Evolutionary conservation across 768 basidiomycete genomes (phyloP), one percentile per base, ranked within the genome.

Genomic region (Kwoniella mangroviensis): DNA sequence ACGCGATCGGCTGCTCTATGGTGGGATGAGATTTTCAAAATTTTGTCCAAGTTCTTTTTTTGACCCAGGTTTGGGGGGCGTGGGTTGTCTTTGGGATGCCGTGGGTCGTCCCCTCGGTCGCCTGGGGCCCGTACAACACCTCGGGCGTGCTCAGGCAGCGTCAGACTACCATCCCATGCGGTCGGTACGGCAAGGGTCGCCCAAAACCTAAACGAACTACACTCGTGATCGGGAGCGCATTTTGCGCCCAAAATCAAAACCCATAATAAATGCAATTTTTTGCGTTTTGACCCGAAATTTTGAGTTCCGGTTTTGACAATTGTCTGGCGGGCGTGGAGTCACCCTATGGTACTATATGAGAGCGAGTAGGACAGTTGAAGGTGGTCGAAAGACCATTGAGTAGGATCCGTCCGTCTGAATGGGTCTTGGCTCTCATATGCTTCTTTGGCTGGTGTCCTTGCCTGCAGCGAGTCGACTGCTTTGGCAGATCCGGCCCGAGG

Each of bases 61-160:
- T 87, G 83, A 87, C 88, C 89, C 87, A 90, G 89, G 86, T 89
- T 89, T 86, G 88, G 88, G 88, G 87, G 87, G 84, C 83, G n/a
- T 89, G 89, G 88, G 6, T 13, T 13, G 13, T 7, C 13, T 13
- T 43, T 43, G 7, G 6, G 42, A 43, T 43, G 42, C 42, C 42
- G 42, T 43, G 42, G 42, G 42, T 43, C 42, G 42, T 43, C 42
- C 42, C 13, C 7, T 83, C 7, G 6, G 42, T 43, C 7, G 6
- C 42, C 42, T 13, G 13, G 42, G 13, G 42, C 7, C 42, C 42
- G n/a, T 43, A 13, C 6, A 43, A 43, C 42, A 43, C 42, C 42
- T 43, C 42, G 13, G 42, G 42, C 42, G 13, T 43, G 42, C 42
- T 43, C 42, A 43, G 42, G 42, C 42, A 43, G 42, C 42, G 13